Percentiles rank a stretch among this genome's conserved stretches.
These are phyloP conservation scores for Gnaphalium uliginosum DNA, from an alignment of 129 eudicot genomes.

Conservation along the genomic window DNA sequence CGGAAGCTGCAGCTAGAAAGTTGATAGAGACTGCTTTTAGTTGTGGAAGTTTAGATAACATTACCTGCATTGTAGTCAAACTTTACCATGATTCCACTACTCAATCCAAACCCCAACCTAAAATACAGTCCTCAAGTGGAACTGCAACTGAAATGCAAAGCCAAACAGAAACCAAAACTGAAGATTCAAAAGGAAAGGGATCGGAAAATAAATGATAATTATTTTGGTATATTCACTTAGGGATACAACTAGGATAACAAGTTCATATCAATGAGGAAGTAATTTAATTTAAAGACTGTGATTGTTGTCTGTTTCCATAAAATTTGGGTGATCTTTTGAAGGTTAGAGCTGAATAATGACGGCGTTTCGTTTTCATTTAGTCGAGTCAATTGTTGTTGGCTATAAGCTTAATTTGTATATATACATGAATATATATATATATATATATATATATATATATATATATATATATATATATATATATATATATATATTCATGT, in stretches of 20 bases:
- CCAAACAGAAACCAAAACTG: neutral
- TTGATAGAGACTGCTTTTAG: conserved; percentile 77
- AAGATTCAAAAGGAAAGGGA: neutral
- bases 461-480: no score
- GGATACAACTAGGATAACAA: neutral
- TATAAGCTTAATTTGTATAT: no score
- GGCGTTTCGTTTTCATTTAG: neutral
- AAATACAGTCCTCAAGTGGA: neutral
- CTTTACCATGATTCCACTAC: conserved; percentile 45
- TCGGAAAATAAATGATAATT: neutral
- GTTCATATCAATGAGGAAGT: neutral
- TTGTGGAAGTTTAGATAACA: conserved; percentile 82
- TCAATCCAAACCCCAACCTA: conserved; percentile 5
- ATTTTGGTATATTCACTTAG: no score
- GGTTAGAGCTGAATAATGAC: neutral
- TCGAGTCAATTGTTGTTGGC: neutral
- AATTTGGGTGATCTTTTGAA: neutral
- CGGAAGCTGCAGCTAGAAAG: conserved; percentile 70
- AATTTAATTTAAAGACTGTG: neutral
- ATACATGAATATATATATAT: no score
- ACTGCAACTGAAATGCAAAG: neutral
- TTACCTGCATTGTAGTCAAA: conserved; percentile 83
- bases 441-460: no score
- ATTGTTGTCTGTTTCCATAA: neutral
- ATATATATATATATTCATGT: no score